Conservation (phyloP, 106 monocot species). For the Gastrodia elata region DNA sequence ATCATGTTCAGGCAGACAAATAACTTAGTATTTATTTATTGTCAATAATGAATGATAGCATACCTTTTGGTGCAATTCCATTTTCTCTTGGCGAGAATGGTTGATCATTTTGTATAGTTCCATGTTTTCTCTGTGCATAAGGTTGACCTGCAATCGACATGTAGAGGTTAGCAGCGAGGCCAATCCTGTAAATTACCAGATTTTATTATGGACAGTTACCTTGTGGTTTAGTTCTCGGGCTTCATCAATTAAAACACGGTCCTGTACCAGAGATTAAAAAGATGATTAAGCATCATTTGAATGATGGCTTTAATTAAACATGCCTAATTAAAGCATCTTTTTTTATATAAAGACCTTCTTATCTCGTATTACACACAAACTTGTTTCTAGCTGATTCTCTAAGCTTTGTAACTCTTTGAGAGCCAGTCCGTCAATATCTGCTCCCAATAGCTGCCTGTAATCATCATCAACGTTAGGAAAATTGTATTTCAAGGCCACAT, state of each 20-base stretch:
- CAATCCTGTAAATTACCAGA: background rate
- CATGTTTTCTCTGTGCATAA: slow-evolving; percentile 22
- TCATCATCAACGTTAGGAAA: background rate
- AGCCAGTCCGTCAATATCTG: slow-evolving; percentile 8
- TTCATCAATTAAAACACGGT: slow-evolving; percentile 37
- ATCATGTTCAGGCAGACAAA: background rate
- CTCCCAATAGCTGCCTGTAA: slow-evolving; percentile 16
- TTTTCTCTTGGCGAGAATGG: slow-evolving; percentile 17
- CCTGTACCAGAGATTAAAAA: slow-evolving; percentile 24
- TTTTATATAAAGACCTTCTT: slow-evolving; percentile 13
- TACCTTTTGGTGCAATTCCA: slow-evolving; percentile 21
- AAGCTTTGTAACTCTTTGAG: slow-evolving; percentile 15
- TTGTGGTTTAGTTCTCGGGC: slow-evolving; percentile 44
- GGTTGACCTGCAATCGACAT: slow-evolving; percentile 18
- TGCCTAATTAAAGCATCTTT: background rate
- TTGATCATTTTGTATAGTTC: slow-evolving; percentile 24
- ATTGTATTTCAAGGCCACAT: background rate
- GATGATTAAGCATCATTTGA: background rate
- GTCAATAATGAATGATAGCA: too few relatives aligned
- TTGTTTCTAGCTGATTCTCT: slow-evolving; percentile 12
- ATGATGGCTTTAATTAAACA: background rate
- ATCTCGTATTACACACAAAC: slow-evolving; percentile 7
- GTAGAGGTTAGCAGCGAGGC: background rate
- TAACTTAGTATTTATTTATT: too few relatives aligned
- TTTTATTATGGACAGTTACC: slow-evolving; percentile 17